These are phyloP conservation scores for Pulicaria dysenterica DNA, from an alignment of 129 eudicot genomes.

Conservation along the genomic window DNA sequence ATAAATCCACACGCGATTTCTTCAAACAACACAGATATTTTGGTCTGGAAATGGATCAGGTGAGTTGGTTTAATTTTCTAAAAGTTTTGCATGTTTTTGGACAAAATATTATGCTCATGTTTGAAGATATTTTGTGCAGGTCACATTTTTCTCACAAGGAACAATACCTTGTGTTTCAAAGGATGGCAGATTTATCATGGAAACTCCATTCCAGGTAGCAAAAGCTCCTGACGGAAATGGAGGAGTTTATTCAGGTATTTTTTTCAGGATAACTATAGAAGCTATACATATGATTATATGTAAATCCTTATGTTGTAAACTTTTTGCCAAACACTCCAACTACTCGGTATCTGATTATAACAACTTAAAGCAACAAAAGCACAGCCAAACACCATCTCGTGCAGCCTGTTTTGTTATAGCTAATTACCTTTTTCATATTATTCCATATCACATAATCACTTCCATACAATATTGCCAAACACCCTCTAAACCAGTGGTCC, in stretches of 20 bases:
- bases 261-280: background rate
- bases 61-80: conserved; percentile 22
- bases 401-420: no score
- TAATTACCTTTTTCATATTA: no score
- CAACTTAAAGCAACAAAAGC: background rate
- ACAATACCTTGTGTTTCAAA: conserved; percentile 95
- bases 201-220: conserved; percentile 96
- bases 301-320: no score
- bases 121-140: conserved; percentile 44
- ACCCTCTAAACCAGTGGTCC: no score
- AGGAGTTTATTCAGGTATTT: conserved; percentile 92
- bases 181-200: conserved; percentile 96
- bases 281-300: no score
- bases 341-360: background rate
- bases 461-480: no score
- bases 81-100: background rate
- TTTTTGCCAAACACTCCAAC: conserved; percentile 1
- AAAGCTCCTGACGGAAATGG: conserved; percentile 99
- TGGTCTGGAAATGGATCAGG: conserved; percentile 96
- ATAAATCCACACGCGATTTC: conserved; percentile 79
- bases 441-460: no score
- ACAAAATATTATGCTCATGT: conserved; percentile 7
- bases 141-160: conserved; percentile 95
- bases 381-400: background rate
- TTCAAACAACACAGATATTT: conserved; percentile 87